Conservation (phyloP, 2,329 filamentous ascomycete species). For the Chaetomium sp. region DNA sequence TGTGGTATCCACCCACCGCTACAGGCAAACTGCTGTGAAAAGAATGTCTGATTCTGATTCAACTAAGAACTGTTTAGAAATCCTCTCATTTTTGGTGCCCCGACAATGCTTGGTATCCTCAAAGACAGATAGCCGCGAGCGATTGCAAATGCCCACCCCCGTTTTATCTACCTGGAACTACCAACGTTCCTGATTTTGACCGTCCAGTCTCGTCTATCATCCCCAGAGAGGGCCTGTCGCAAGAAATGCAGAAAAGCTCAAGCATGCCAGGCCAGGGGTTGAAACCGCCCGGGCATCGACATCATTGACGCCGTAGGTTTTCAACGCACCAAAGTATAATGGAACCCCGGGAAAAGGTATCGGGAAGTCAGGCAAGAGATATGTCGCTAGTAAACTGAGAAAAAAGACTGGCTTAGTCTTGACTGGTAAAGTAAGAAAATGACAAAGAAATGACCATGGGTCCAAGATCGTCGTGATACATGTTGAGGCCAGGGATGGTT, state of each 20-base stretch:
- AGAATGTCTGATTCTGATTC: background rate
- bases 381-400: background rate
- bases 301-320: background rate
- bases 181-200: constrained; percentile 16
- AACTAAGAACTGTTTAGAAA: constrained; percentile 3
- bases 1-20: background rate
- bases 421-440: background rate
- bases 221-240: background rate
- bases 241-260: background rate
- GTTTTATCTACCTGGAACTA: constrained; percentile 34
- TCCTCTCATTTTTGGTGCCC: background rate
- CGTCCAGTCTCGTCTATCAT: constrained; percentile 9
- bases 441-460: constrained; percentile 6
- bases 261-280: too few species aligned
- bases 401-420: constrained; percentile 5
- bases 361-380: background rate
- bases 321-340: background rate
- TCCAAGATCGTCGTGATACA: constrained; percentile 26
- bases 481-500: constrained; percentile 49
- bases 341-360: background rate
- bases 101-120: constrained; percentile 20
- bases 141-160: constrained; percentile 2
- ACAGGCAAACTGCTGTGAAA: background rate
- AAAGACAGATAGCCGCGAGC: constrained; percentile 16
- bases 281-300: background rate